Evolutionary conservation across 768 basidiomycete genomes (phyloP).

Genomic region (Royoungia palumana): DNA sequence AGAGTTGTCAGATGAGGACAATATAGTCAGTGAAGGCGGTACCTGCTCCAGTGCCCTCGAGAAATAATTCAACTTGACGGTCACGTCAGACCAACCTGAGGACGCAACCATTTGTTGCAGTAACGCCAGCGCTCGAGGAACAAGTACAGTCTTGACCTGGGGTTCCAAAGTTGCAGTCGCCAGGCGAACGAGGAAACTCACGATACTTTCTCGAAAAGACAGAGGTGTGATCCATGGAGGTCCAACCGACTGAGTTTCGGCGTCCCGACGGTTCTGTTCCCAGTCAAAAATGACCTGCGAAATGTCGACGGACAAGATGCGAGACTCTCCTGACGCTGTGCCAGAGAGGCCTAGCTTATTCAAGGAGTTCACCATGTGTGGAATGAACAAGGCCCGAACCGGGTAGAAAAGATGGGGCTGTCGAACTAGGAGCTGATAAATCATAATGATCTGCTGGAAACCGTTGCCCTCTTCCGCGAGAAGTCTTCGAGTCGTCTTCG

Average conservation of each 20-base stretch:
- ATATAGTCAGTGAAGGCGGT: neutral
- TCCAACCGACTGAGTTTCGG: constrained; percentile 22
- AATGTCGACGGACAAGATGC: constrained; percentile 85
- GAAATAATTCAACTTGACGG: constrained; percentile 89
- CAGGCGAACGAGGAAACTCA: constrained; percentile 93
- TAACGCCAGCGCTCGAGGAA: constrained; percentile 61
- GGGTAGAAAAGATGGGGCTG: constrained; percentile 91
- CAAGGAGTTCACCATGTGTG: constrained; percentile 89
- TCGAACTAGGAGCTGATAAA: constrained; percentile 91
- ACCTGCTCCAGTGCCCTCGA: constrained; percentile 80
- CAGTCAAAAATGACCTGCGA: constrained; percentile 90
- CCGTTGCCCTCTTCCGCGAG: constrained; percentile 84
- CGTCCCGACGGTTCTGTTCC: constrained; percentile 64
- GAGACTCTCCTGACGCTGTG: constrained; percentile 70
- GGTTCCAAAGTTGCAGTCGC: constrained; percentile 63
- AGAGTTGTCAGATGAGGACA: neutral
- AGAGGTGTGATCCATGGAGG: constrained; percentile 70
- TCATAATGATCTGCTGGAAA: constrained; percentile 64
- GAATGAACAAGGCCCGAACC: constrained; percentile 87
- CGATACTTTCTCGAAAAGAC: constrained; percentile 81
- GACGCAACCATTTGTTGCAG: constrained; percentile 79
- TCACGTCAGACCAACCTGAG: constrained; percentile 87
- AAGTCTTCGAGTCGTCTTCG: constrained; percentile 76
- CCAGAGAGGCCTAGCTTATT: constrained; percentile 81
- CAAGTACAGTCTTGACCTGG: constrained; percentile 39